Base-by-base conservation (phyloP, 139 green algal genomes). In the Auxenochlorella pyrenoidosa region DNA sequence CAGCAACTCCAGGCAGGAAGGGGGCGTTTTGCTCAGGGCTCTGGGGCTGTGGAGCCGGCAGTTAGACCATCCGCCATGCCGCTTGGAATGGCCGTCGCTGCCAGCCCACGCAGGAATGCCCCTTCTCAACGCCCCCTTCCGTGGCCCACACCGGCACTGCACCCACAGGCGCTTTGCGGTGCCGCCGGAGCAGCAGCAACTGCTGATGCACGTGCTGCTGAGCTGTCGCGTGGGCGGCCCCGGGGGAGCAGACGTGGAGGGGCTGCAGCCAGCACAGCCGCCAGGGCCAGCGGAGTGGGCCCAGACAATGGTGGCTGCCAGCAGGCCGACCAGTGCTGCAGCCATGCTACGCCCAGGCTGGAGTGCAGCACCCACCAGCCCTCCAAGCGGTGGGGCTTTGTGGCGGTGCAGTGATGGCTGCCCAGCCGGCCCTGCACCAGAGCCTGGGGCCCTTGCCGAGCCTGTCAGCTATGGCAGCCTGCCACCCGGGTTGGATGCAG, bases 171-270 rank as follows among this genome's bases (percentile, higher is more conserved):
- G 76, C 32, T 43, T 66, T n/a, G 30, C 24, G 19, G n/a, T 63
- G 76, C 44, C 76, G 44, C 76, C 76, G 4, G 76, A 82, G 76
- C 76, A 82, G 76, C 47, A 66, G 44, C 76, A 82, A 47, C n/a
- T 51, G 44, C 76, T 82, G 44, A 68, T 82, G 44, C 32, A 59
- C n/a, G 76, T 82, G 76, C 76, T 82, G 76, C 76, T 82, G 18
- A 63, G 76, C 76, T 82, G 76, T n/a, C 76, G 76, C 47, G n/a
- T 82, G 13, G 76, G 76, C 13, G 41, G 73, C 73, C 34, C 73
- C 24, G 24, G 3, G 34, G 24, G 1, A 24, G 41, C 73, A 79
- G 73, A 38, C 26, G 26, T 38, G 34, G 21, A n/a, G 70, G 36
- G 8, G 16, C 16, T 30, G 36, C 5, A 43, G 24, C 59, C 8